phyloP scores from a whole-genome alignment of 2,329 filamentous ascomycete genomes.

The Gnomoniopsis smithogilvyi region DNA sequence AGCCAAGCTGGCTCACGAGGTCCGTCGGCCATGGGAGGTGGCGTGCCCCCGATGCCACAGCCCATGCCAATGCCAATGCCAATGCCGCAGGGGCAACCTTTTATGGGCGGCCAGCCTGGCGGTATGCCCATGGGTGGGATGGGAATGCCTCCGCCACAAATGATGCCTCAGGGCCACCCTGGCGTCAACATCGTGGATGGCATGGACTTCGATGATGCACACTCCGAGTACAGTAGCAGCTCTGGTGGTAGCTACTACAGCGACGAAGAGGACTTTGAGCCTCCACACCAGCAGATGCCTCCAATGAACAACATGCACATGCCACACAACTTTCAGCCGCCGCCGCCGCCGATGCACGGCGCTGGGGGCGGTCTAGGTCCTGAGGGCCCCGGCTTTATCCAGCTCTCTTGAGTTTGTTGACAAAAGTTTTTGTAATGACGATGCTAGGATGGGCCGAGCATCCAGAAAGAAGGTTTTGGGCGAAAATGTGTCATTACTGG shows the following conservation, averaged over 20 bases:
- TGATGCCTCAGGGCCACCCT: neutral
- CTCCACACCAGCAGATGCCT: neutral
- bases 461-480: neutral
- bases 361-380: neutral
- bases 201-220: neutral
- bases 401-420: neutral
- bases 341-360: neutral
- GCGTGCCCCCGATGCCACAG: conserved; percentile 12
- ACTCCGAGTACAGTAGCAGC: neutral
- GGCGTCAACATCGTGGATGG: neutral
- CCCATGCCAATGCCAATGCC: conserved; percentile 3
- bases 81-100: neutral
- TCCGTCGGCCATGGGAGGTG: conserved; percentile 2
- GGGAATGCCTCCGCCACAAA: neutral
- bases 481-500: neutral
- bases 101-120: neutral
- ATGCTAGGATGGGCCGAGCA: neutral
- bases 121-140: neutral
- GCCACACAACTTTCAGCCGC: neutral
- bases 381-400: neutral
- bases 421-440: neutral
- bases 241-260: neutral
- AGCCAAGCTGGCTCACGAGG: neutral
- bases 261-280: neutral
- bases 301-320: neutral